phyloP scores from a whole-genome alignment of 1,284 basidiomycete species.

The Cryptococcus floricola region DNA sequence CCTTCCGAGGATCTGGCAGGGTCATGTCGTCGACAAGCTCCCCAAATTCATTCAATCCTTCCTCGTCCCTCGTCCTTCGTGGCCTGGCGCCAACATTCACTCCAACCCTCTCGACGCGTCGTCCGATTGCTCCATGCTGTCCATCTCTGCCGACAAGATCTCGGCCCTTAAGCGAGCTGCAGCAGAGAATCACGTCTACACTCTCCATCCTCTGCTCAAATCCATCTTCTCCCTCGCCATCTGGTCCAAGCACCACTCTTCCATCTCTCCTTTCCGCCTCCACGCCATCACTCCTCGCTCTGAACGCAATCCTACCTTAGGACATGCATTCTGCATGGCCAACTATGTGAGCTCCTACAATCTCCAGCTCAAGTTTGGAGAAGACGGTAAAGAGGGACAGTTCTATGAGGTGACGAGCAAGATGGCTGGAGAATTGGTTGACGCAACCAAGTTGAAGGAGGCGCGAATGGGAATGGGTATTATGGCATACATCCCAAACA shows the following conservation, averaged over 20 bases:
- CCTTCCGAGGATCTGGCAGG: constrained; percentile 27
- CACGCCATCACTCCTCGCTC: constrained; percentile 20
- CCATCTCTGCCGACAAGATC: constrained; percentile 13
- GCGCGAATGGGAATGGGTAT: constrained; percentile 29
- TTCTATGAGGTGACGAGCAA: constrained; percentile 27
- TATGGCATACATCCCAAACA: constrained; percentile 35
- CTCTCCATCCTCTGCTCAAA: constrained; percentile 37
- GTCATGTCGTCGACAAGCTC: constrained; percentile 32
- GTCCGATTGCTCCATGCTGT: constrained; percentile 13
- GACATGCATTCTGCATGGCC: constrained; percentile 27
- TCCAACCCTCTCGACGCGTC: constrained; percentile 8
- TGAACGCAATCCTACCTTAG: constrained; percentile 20
- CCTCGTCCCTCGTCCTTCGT: constrained; percentile 17
- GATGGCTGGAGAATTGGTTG: constrained; percentile 7
- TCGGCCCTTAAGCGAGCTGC: constrained; percentile 17
- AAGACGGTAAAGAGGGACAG: neutral
- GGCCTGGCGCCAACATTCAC: constrained; percentile 23
- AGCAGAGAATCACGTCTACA: constrained; percentile 22
- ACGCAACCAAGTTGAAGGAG: constrained; percentile 5
- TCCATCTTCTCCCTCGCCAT: constrained; percentile 26
- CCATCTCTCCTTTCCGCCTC: constrained; percentile 8
- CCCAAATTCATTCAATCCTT: constrained; percentile 27
- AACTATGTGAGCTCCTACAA: constrained; percentile 30
- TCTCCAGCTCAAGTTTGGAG: constrained; percentile 6
- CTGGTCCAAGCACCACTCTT: constrained; percentile 18